These are phyloP conservation scores for Fraxinus paxiana DNA, from an alignment of 305 asterid genomes.

Conservation along the genomic window DNA sequence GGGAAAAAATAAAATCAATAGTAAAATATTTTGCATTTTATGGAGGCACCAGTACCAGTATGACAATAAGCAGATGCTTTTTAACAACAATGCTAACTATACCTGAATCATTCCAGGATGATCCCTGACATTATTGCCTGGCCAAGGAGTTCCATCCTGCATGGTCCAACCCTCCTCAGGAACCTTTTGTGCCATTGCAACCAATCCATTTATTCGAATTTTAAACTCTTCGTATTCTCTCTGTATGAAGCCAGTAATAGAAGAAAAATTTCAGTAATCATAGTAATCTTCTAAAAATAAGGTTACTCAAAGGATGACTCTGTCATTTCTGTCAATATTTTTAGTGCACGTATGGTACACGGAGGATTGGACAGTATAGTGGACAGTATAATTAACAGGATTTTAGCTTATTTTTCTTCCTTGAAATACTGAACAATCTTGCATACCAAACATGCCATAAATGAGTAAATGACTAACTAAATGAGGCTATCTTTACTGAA, in stretches of 20 bases:
- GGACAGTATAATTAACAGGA: background rate
- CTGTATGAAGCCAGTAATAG: constrained; percentile 38
- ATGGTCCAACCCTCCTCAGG: constrained; percentile 99
- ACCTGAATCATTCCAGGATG: constrained; percentile 99
- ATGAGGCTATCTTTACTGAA: background rate
- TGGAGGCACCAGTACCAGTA: background rate
- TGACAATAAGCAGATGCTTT: background rate
- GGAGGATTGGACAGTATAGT: background rate
- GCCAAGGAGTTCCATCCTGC: constrained; percentile 99
- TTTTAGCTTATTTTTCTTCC: background rate
- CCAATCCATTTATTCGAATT: constrained; percentile 76
- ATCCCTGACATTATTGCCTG: constrained; percentile 89
- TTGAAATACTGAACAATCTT: background rate
- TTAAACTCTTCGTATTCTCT: constrained; percentile 94
- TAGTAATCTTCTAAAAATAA: background rate
- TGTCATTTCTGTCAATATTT: background rate
- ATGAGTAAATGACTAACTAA: background rate
- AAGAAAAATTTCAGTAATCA: constrained; percentile 6
- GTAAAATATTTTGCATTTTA: background rate
- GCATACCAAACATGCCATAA: background rate
- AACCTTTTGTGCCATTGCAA: constrained; percentile 85
- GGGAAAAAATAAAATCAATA: constrained; percentile 6
- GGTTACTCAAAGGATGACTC: background rate
- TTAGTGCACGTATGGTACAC: background rate
- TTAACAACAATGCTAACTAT: constrained; percentile 6